phyloP scores from a whole-genome alignment of 352 stramenopile genomes.

The Nothophytophthora sp. region DNA sequence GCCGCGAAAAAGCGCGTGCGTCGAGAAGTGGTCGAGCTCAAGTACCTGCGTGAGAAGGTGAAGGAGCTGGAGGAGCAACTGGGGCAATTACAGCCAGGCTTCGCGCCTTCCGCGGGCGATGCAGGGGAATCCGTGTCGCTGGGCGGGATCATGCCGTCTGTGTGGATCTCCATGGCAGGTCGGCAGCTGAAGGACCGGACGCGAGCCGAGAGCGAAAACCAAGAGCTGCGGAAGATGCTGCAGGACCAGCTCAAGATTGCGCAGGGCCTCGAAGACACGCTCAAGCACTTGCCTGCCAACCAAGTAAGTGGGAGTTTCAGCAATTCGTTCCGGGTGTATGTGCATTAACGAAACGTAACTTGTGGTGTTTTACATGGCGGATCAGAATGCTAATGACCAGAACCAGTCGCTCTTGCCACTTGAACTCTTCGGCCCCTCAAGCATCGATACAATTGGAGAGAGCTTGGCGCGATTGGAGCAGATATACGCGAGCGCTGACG shows the following conservation, averaged over 20 bases:
- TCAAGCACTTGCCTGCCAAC: slow-evolving; percentile 23
- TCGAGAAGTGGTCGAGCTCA: slow-evolving; percentile 32
- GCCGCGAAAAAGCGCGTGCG: slow-evolving; percentile 31
- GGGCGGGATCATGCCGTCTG: slow-evolving; percentile 13
- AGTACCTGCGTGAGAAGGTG: slow-evolving; percentile 30
- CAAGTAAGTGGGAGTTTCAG: slow-evolving; percentile 23
- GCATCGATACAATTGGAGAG: slow-evolving; percentile 19
- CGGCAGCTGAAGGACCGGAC: slow-evolving; percentile 27
- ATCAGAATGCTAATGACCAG: slow-evolving; percentile 2
- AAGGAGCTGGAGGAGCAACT: slow-evolving; percentile 34
- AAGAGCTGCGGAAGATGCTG: slow-evolving; percentile 23
- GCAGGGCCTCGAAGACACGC: slow-evolving; percentile 28
- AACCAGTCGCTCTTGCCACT: slow-evolving; percentile 11
- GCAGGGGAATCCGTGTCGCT: slow-evolving; percentile 1
- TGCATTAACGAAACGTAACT: no score
- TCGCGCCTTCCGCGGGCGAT: slow-evolving; percentile 2
- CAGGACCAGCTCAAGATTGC: slow-evolving; percentile 32
- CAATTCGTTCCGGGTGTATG: no score
- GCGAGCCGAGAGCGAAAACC: slow-evolving; percentile 29
- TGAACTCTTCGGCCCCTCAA: slow-evolving; percentile 20
- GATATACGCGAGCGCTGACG: slow-evolving; percentile 19
- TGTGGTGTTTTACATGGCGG: no score
- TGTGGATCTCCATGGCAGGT: slow-evolving; percentile 28
- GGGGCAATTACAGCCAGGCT: slow-evolving; percentile 15
- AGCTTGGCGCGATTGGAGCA: slow-evolving; percentile 22